These are phyloP conservation scores for Fusarium sororula DNA, from an alignment of 2,329 filamentous ascomycete genomes.

Conservation along the genomic window DNA sequence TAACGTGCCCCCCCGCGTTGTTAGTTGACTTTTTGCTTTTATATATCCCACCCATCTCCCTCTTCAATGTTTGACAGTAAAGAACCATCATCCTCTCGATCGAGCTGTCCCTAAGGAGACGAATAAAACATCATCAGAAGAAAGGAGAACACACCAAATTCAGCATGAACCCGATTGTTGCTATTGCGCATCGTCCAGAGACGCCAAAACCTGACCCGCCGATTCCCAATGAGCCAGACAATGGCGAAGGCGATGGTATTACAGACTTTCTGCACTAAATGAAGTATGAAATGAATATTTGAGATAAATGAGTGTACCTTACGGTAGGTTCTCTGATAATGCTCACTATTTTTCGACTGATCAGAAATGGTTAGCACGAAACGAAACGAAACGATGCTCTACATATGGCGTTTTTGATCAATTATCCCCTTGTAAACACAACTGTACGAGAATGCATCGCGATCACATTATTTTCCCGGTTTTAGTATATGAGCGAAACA, in stretches of 20 bases:
- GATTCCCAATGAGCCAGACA: slow-evolving; percentile 44
- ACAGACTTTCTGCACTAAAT: slow-evolving; percentile 39
- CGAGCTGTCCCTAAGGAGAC: not conserved
- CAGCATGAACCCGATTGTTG: slow-evolving; percentile 15
- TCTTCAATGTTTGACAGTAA: not conserved
- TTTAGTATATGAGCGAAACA: not conserved
- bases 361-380: slow-evolving; percentile 21
- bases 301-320: not conserved
- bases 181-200: slow-evolving; percentile 42
- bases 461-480: not conserved
- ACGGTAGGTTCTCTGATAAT: slow-evolving; percentile 15
- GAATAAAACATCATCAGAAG: not conserved
- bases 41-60: slow-evolving; percentile 17
- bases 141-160: not conserved
- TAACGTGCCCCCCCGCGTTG: slow-evolving; percentile 19
- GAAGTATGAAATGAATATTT: not conserved
- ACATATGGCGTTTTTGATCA: slow-evolving; percentile 12
- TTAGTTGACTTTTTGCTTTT: slow-evolving; percentile 16
- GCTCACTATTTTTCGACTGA: slow-evolving; percentile 13
- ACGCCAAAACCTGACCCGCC: slow-evolving; percentile 46
- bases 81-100: not conserved
- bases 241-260: slow-evolving; percentile 45
- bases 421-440: not conserved
- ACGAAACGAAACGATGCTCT: slow-evolving; percentile 1
- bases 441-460: slow-evolving; percentile 6